Conservation (phyloP, 2,329 filamentous ascomycete genomes). For the Fusarium siculi region DNA sequence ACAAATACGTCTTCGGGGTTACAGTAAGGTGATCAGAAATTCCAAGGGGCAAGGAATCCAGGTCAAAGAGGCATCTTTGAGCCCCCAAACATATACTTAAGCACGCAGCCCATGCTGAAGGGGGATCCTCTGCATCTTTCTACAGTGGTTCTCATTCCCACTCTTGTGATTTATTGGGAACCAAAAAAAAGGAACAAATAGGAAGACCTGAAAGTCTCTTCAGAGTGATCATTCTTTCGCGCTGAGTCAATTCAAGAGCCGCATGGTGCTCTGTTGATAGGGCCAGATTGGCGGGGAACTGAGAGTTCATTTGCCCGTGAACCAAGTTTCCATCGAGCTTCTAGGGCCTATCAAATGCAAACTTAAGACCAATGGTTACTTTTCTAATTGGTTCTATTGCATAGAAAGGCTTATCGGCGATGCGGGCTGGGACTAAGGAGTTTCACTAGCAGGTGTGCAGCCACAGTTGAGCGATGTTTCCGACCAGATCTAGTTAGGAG, state of each 20-base stretch:
- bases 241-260: neutral
- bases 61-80: rapidly evolving
- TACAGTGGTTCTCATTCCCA: too few species aligned
- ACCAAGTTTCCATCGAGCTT: too few species aligned
- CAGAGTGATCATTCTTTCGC: rapidly evolving
- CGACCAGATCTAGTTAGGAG: too few species aligned
- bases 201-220: rapidly evolving
- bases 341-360: neutral
- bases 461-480: neutral
- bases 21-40: too few species aligned
- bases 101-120: neutral
- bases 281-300: neutral
- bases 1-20: rapidly evolving
- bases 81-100: neutral
- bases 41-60: neutral
- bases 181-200: neutral
- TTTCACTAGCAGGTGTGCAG: neutral
- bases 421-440: rapidly evolving
- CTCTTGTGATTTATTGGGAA: neutral
- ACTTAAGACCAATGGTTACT: neutral
- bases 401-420: neutral
- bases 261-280: neutral
- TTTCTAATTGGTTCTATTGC: neutral
- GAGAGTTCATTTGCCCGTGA: neutral
- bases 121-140: neutral